Base-by-base conservation (phyloP, 2,329 filamentous ascomycete species). In the Scytalidium sp. region DNA sequence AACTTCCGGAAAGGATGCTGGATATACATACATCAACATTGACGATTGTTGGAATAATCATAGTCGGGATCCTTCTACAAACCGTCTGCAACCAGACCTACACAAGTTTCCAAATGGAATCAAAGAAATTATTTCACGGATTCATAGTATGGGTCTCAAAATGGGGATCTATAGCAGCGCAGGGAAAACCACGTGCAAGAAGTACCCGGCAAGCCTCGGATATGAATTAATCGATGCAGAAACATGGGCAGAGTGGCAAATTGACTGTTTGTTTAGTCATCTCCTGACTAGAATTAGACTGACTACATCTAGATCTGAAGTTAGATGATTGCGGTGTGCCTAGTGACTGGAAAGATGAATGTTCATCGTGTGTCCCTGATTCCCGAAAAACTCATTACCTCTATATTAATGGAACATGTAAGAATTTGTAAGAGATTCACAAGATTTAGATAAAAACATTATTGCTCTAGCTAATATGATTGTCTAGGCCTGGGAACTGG, bases 261-360 rank as follows among this genome's bases (percentile, higher is more conserved):
- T 76, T 27, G 69, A 73, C 55, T 75, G 13, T 29, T 29, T 7
- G 25, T 8, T n/a, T n/a, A n/a, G n/a, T n/a, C n/a, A n/a, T n/a
- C n/a, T n/a, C n/a, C n/a, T n/a, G n/a, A n/a, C n/a, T n/a, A n/a
- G n/a, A n/a, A n/a, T n/a, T n/a, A n/a, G n/a, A n/a, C n/a, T n/a
- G n/a, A n/a, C n/a, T n/a, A n/a, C n/a, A n/a, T n/a, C n/a, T n/a
- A n/a, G n/a, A 75, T 47, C 61, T 74, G 3, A 74, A 76, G 57
- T 77, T 78, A 50, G 75, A 79, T 60, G 77, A 78, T 53, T 55
- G 40, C 27, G 56, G 42, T 46, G 56, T 60, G 79, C 79, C 53
- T 67, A 74, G 52, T 78, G 77, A 7, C 71, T 76, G 49, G 72
- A 70, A n/a, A n/a, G n/a, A n/a, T n/a, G n/a, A n/a, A n/a, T n/a